Percentiles rank a stretch among this genome's conserved stretches.
Evolutionary conservation across 2,329 filamentous ascomycete species (phyloP).

Genomic region (Trichoderma simmonsii): DNA sequence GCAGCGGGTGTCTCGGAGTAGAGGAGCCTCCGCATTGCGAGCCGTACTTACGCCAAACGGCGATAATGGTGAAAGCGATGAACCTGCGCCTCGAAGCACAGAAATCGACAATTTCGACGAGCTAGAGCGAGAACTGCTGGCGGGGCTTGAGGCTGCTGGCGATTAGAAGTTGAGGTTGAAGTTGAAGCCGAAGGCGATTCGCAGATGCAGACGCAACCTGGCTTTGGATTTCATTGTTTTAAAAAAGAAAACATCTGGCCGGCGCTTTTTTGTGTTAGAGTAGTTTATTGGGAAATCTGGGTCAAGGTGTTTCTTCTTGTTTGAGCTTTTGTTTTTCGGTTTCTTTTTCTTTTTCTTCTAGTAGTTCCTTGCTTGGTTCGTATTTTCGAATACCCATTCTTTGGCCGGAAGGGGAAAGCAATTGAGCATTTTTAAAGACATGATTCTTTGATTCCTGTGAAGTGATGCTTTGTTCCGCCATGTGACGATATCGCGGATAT

Average conservation of each 20-base stretch:
- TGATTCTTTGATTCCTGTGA: neutral
- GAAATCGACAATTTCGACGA: conserved; percentile 44
- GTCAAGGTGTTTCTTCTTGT: neutral
- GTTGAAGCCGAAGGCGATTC: neutral
- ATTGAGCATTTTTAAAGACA: neutral
- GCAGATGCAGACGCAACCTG: neutral
- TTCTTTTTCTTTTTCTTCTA: neutral
- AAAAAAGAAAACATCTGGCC: conserved; percentile 4
- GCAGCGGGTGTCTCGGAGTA: conserved; percentile 45
- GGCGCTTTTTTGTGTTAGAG: conserved; percentile 12
- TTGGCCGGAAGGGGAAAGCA: conserved; percentile 3
- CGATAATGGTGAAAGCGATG: conserved; percentile 26
- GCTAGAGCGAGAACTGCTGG: conserved; percentile 61
- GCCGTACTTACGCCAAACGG: conserved; percentile 43
- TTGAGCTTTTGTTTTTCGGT: neutral
- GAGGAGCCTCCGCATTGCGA: conserved; percentile 46
- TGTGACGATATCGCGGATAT: too few species aligned
- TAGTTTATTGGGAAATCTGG: conserved; percentile 1
- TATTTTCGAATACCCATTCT: neutral
- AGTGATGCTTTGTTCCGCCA: too few species aligned
- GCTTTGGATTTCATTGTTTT: neutral
- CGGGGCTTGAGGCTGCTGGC: conserved; percentile 50
- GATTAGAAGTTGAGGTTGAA: conserved; percentile 33
- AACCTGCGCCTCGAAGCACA: neutral
- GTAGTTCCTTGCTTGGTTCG: neutral